Evolutionary conservation across 305 asterid genomes (phyloP), one percentile per base, ranked within the genome.

Genomic region (Fraxinus ornus): DNA sequence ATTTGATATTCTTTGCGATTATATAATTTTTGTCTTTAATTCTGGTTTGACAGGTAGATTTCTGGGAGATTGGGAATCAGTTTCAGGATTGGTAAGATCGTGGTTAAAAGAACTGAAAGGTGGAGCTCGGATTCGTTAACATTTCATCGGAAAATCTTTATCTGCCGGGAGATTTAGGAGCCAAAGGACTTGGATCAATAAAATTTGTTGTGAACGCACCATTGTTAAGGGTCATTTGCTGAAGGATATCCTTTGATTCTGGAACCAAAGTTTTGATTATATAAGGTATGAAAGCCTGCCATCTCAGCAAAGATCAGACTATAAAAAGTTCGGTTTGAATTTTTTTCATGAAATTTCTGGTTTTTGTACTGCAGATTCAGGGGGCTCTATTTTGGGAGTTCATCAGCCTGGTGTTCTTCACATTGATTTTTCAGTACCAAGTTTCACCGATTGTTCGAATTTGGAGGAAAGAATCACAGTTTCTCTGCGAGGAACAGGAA

Each of bases 31-130:
- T 73, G 62, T 44, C 73, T 80, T 72, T 79, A 52, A 44, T 15
- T 75, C 44, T 30, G 35, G 79, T 73, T 80, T 55, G 49, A 36
- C 86, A 86, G 90, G 89, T 84, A 4, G 66, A 70, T 74, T 82
- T 79, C 36, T 66, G 78, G 81, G 78, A 84, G 89, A 85, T 78
- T 82, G 79, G 85, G 80, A 86, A 87, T 87, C 86, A 88, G 75
- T 60, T 70, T 81, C 37, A 79, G 22, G 80, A 75, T 36, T 76
- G 77, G 57, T 9, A 76, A 78, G 85, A 85, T 88, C 89, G 84
- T 88, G 77, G 80, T 77, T 21, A 21, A 26, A 57, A 79, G 71
- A 76, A 73, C 79, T 83, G 62, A 30, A 44, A 72, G 15, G 47
- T 60, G 37, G 64, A 83, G 79, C 80, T 83, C 75, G 7, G 76